A percentile compares a stretch with the other conserved stretches of the same genome.
Evolutionary conservation across 1,139 yeast genomes (phyloP).

Genomic region (Debaryomycetaceae sp.): DNA sequence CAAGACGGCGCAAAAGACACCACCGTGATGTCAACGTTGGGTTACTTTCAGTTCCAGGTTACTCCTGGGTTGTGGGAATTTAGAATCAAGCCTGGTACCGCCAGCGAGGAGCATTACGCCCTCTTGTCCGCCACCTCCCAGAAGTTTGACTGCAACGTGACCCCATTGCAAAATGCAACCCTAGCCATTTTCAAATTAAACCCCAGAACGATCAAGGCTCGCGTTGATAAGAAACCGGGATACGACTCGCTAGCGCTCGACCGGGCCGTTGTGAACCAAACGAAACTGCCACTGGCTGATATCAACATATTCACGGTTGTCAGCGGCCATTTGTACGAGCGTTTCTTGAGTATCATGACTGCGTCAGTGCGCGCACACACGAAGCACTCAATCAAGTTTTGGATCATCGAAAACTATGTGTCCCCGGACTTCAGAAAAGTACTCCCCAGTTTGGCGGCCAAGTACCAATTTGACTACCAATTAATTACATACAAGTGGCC

Average conservation of each 20-base stretch:
- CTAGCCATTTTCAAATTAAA: conserved; percentile 34
- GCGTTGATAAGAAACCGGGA: conserved; percentile 39
- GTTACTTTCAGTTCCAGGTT: conserved; percentile 71
- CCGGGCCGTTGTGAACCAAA: too few species aligned
- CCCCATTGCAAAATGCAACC: conserved; percentile 14
- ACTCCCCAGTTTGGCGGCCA: conserved; percentile 58
- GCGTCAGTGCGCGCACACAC: conserved; percentile 68
- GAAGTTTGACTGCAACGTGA: conserved; percentile 23
- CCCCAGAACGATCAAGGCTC: conserved; percentile 47
- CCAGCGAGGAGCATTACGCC: conserved; percentile 29
- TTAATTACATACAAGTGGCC: conserved; percentile 90
- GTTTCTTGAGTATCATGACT: conserved; percentile 72
- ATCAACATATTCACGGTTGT: conserved; percentile 83
- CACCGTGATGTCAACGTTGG: conserved; percentile 64
- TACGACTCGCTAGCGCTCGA: too few species aligned
- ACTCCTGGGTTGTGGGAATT: conserved; percentile 66
- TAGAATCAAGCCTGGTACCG: conserved; percentile 34
- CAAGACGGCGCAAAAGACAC: conserved; percentile 42
- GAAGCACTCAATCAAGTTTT: conserved; percentile 64
- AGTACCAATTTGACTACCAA: conserved; percentile 62
- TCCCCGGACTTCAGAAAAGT: conserved; percentile 63
- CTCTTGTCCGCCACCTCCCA: conserved; percentile 34
- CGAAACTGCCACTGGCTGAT: too few species aligned
- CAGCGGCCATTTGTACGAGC: conserved; percentile 73
- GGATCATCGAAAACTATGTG: conserved; percentile 80